Base-by-base conservation (phyloP, 345 rosid genomes). In the Euphorbia tirucalli region DNA sequence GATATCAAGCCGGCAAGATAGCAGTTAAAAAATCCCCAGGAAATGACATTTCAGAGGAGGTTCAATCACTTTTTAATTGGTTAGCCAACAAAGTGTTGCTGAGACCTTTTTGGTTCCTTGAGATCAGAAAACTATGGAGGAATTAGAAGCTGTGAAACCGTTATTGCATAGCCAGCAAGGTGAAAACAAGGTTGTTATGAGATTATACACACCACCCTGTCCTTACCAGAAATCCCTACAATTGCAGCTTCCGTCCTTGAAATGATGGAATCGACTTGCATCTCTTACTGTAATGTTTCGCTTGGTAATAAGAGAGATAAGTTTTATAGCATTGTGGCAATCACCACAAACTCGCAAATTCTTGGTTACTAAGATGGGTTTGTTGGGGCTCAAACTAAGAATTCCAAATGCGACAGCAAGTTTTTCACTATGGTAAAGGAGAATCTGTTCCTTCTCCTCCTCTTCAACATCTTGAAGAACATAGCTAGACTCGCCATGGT, bases 241-340 rank as follows among this genome's bases (percentile, higher is more conserved):
- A 21, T 67, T 73, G 70, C 81, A 80, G 66, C 69, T 62, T 54
- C 80, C 83, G 11, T 76, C 59, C 46, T 59, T 73, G 58, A 80
- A 76, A 50, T 74, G 80, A 70, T 80, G 83, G 50, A 73, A 80
- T 25, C 80, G 70, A 41, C 68, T 76, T 39, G 81, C 75, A 70
- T 80, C 80, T 55, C 83, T 76, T 25, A 72, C 62, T 58, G 77
- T 73, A 49, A 77, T 80, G 21, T 69, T 68, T 76, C 65, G 76
- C 30, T 67, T 72, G 5, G 83, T 79, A 71, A 89, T 70, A 69
- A 61, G 77, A 14, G 89, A 87, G 71, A 87, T 81, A 66, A 84
- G 80, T 71, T 87, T 89, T 65, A 70, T 69, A 43, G 70, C 75
- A 60, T 30, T 28, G 59, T 61, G 80, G 59, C 74, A 62, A 69